Conservation (phyloP, 2,329 filamentous ascomycete species). For the Lasiodiplodia theobromae region DNA sequence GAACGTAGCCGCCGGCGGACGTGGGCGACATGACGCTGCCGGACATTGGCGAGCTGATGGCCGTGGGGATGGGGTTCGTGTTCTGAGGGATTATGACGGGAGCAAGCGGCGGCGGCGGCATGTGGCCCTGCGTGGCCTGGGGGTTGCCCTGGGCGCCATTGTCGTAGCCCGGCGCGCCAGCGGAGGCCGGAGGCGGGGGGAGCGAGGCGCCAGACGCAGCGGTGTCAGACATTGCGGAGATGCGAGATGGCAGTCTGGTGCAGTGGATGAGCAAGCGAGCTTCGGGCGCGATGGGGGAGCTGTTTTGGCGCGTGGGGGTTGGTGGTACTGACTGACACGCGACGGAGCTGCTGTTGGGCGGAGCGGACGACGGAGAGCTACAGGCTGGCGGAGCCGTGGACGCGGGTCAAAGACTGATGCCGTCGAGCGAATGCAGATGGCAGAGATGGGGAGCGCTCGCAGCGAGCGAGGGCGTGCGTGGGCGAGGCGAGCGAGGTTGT, state of each 20-base stretch:
- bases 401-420: conserved; percentile 7
- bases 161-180: conserved; percentile 79
- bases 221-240: conserved; percentile 76
- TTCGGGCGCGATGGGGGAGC: conserved; percentile 22
- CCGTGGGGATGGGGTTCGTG: conserved; percentile 92
- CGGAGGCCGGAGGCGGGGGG: conserved; percentile 72
- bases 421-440: conserved; percentile 13
- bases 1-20: conserved; percentile 79
- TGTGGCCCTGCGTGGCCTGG: conserved; percentile 74
- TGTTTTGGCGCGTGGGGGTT: conserved; percentile 26
- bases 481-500: conserved; percentile 28
- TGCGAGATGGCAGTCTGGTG: conserved; percentile 28
- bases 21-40: conserved; percentile 83
- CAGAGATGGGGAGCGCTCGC: conserved; percentile 6
- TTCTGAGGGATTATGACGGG: conserved; percentile 89
- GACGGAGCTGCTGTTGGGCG: conserved; percentile 11
- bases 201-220: conserved; percentile 69
- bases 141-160: conserved; percentile 74
- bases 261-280: conserved; percentile 28
- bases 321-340: conserved; percentile 30
- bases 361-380: conserved; percentile 13
- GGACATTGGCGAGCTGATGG: conserved; percentile 87
- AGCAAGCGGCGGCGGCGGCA: conserved; percentile 89
- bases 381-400: neutral
- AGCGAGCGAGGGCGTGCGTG: conserved; percentile 16